Base-by-base conservation (phyloP, 2,329 filamentous ascomycete species). In the Aspergillus sp. region DNA sequence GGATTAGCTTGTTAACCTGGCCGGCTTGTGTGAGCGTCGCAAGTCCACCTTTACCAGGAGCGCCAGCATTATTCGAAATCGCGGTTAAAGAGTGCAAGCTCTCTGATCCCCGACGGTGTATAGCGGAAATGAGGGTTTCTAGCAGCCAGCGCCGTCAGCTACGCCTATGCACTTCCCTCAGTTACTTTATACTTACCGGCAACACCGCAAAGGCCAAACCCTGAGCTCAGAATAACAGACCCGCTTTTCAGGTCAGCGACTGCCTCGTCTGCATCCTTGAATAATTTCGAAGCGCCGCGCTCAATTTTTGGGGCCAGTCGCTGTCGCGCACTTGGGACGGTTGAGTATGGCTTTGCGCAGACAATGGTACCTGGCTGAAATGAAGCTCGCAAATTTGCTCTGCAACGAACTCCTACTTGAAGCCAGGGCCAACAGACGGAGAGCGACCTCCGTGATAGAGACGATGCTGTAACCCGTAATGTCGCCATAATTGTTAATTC, bases 161-260 rank as follows among this genome's bases (percentile, higher is more conserved):
- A 13, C 15, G 6, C 9, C 12, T 41, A 23, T 22, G 3, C 2
- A 6, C 3, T 22, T 19, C 17, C 9, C 35, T 10, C 15, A 13
- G 49, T 49, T 10, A n/a, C 4, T 7, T 46, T 7, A 23, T 44
- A 59, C 72, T 47, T 69, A 82, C 81, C 80, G 47, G 83, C 81
- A 15, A 90, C 84, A 54, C 87, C 87, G 57, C 85, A 90, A 10
- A 91, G 77, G n/a, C 88, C 88, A 64, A 91, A 91, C 1, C 87
- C 88, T 13, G 86, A 84, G 61, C 86, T 88, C 47, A 91, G 73
- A 32, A 91, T 74, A 0, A 81, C 86, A 9, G 81, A 83, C 47
- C 86, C 81, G 58, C 85, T 84, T 62, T 83, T 74, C 48, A 90
- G 72, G 61, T 88, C 86, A 2, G 80, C 78, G 37, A 90, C 79